Base-by-base conservation (phyloP, 1,139 yeast species). In the Diutina ranongensis region DNA sequence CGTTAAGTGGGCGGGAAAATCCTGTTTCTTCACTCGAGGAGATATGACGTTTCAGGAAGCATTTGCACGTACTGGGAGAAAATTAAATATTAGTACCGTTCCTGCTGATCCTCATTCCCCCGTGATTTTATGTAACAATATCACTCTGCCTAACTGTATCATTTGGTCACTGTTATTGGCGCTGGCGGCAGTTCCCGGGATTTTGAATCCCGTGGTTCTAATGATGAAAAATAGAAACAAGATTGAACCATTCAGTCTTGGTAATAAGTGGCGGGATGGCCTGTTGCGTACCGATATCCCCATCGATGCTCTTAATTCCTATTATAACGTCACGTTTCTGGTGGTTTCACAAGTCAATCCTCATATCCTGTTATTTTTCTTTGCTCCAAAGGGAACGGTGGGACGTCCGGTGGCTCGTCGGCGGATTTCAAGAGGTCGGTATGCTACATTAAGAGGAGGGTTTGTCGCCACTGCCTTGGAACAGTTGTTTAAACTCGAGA, bases 61-160 rank as follows among this genome's bases (percentile, higher is more conserved):
- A 4, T 78, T 66, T 55, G 72, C 75, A 48, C 61, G 78, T 41
- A 83, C 94, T 0, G 94, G 94, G 0, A 70, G 84, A 48, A 72
- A 78, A 31, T 67, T 84, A 50, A 84, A 83, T 58, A 76, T 84
- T 33, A 76, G 87, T 0, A 83, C 92, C 0, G 88, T 84, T 2
- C 94, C 94, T 1, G 81, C 87, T 5, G 92, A 84, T 57, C 84
- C 87, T 1, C 85, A 83, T 58, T 80, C 89, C 1, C 94, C 94
- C 0, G 88, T 80, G 3, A 83, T 84, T 56, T 65, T 84, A 47
- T 81, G 92, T 59, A 84, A 84, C 54, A 79, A 79, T 55, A 73
- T 83, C 48, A 84, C 94, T 0, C 76, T 89, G 7, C 94, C 94
- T 10, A 75, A 82, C 58, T 83, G 92, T 57, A 80, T 83, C n/a